Percentiles rank a stretch among this genome's conserved stretches.
These are phyloP conservation scores for Vitis hybrid DNA, from an alignment of 177 flowering plant species.

Conservation along the genomic window DNA sequence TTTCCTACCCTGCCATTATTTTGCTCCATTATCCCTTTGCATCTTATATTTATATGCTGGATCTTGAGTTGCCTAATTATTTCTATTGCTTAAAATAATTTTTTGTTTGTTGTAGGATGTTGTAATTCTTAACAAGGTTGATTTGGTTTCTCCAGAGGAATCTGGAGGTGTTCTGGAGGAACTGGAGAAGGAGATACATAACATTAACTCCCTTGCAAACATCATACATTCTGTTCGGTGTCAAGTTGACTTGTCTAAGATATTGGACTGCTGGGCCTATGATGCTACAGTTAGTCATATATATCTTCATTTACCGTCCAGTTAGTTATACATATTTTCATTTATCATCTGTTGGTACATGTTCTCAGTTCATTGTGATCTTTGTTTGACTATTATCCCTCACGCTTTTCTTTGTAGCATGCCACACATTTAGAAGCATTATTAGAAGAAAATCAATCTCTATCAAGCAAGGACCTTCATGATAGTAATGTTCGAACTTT, in stretches of 20 bases:
- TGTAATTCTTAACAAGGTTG: slow-evolving; percentile 92
- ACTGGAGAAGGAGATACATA: slow-evolving; percentile 74
- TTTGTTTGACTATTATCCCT: neutral
- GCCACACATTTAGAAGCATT: slow-evolving; percentile 63
- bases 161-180: slow-evolving; percentile 48
- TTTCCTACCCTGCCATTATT: neutral
- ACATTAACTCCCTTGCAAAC: slow-evolving; percentile 77
- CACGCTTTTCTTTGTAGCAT: slow-evolving; percentile 40
- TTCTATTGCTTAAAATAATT: slow-evolving; percentile 8
- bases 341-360: too few species aligned
- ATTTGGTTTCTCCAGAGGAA: slow-evolving; percentile 67
- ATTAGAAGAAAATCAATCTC: slow-evolving; percentile 49
- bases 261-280: slow-evolving; percentile 79
- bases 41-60: neutral
- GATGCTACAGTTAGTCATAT: slow-evolving; percentile 66
- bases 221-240: slow-evolving; percentile 72
- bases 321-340: neutral
- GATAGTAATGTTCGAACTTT: slow-evolving; percentile 72
- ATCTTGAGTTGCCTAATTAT: neutral
- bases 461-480: slow-evolving; percentile 55
- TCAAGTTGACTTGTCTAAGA: slow-evolving; percentile 79
- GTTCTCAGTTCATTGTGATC: neutral
- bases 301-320: neutral
- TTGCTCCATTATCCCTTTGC: neutral
- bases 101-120: slow-evolving; percentile 61